Conservation (phyloP, 164 flowering plant species). For the Pachysandra terminalis region DNA sequence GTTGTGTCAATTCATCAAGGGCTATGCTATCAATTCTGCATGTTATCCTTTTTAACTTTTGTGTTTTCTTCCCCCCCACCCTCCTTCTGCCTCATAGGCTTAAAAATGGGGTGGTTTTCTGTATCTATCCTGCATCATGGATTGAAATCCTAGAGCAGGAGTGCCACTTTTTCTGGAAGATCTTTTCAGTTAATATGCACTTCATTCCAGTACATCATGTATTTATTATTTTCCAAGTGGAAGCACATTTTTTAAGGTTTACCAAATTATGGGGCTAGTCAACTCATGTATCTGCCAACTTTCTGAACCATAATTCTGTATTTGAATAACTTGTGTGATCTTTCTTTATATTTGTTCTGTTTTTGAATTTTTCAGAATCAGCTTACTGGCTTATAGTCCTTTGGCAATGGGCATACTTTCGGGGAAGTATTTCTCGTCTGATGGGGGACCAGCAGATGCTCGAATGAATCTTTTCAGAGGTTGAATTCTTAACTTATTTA, state of each 20-base stretch:
- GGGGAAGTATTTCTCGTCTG: constrained; percentile 64
- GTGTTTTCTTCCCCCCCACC: too few species aligned
- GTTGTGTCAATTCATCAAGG: too few species aligned
- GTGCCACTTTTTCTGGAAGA: background rate
- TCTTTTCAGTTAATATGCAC: background rate
- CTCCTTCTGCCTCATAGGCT: too few species aligned
- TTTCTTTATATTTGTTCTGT: background rate
- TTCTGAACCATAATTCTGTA: background rate
- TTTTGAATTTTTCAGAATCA: constrained; percentile 37
- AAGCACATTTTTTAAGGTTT: background rate
- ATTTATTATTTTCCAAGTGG: background rate
- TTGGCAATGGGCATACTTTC: constrained; percentile 91
- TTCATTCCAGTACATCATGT: background rate
- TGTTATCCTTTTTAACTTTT: too few species aligned
- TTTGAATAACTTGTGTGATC: background rate
- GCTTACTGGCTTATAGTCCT: constrained; percentile 83
- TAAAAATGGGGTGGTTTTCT: too few species aligned
- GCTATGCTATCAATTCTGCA: too few species aligned
- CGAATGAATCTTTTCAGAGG: constrained; percentile 79
- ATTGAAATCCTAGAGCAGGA: background rate
- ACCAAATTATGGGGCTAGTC: background rate
- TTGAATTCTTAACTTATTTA: constrained; percentile 12
- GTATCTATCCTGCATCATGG: too few species aligned
- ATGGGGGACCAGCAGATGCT: constrained; percentile 63
- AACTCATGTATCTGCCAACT: background rate